Percentiles rank a stretch among this genome's conserved stretches.
These are phyloP conservation scores for Alternaria sp. DNA, from an alignment of 2,329 filamentous ascomycete genomes.

Conservation along the genomic window DNA sequence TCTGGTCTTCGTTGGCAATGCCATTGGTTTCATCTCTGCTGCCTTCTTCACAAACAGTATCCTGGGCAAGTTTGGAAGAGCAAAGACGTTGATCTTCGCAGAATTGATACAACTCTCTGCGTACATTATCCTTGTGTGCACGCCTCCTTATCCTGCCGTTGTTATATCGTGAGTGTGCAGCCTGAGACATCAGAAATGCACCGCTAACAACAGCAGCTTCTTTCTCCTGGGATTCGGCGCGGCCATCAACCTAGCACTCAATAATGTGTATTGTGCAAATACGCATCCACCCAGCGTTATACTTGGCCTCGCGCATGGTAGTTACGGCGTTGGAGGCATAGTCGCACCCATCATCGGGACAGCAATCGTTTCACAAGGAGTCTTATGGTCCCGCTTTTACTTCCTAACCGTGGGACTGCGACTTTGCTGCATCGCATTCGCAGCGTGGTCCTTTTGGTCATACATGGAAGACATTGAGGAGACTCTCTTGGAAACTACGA, in stretches of 20 bases:
- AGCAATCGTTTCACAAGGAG: conserved; percentile 68
- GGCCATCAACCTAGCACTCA: conserved; percentile 62
- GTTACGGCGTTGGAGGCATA: conserved; percentile 62
- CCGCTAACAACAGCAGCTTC: conserved; percentile 59
- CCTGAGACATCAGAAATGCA: too few species aligned
- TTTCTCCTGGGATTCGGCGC: conserved; percentile 68
- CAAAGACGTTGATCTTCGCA: conserved; percentile 68
- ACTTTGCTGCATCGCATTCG: conserved; percentile 64
- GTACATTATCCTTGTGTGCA: conserved; percentile 71
- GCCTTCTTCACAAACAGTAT: conserved; percentile 74
- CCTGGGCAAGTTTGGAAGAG: conserved; percentile 69
- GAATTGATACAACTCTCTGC: conserved; percentile 66
- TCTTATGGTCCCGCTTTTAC: conserved; percentile 77
- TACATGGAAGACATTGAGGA: conserved; percentile 69
- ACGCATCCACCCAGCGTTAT: conserved; percentile 61
- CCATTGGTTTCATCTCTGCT: conserved; percentile 76
- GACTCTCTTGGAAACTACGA: conserved; percentile 56
- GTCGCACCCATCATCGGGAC: conserved; percentile 78
- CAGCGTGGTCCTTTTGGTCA: conserved; percentile 72
- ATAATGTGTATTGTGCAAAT: conserved; percentile 66
- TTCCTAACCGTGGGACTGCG: conserved; percentile 69
- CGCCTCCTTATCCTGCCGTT: conserved; percentile 74
- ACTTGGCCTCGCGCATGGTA: conserved; percentile 71
- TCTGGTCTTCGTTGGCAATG: conserved; percentile 81
- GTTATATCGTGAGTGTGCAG: conserved; percentile 58